Percentiles rank a stretch among this genome's conserved stretches.
Evolutionary conservation across 75 land plant genomes (phyloP).

Genomic region (Picea sitchensis): DNA sequence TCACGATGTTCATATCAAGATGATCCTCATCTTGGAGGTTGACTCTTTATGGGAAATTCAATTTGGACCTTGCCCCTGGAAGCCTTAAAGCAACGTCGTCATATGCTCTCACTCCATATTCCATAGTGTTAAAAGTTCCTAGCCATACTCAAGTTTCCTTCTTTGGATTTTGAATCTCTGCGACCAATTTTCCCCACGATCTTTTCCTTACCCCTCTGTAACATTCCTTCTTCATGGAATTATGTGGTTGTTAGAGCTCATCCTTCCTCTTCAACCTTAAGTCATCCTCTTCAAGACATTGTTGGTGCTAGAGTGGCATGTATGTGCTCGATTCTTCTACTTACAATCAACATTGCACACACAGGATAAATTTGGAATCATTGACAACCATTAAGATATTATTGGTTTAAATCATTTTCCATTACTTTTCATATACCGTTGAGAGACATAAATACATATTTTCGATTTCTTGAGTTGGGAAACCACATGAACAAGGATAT

Average conservation of each 20-base stretch:
- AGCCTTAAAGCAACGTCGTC: neutral
- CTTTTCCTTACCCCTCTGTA: slow-evolving; percentile 1
- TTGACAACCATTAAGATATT: too few relatives aligned
- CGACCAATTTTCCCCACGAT: neutral
- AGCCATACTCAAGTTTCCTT: neutral
- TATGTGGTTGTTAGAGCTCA: neutral
- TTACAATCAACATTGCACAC: too few relatives aligned
- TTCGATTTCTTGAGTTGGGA: too few relatives aligned
- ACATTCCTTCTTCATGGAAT: neutral
- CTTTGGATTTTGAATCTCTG: neutral
- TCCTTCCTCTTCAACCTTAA: neutral
- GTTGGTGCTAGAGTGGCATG: too few relatives aligned
- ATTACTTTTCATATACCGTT: too few relatives aligned
- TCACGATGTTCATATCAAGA: too few relatives aligned
- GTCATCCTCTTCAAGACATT: too few relatives aligned
- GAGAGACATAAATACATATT: too few relatives aligned
- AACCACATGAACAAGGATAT: too few relatives aligned
- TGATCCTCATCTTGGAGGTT: neutral
- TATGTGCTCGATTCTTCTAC: too few relatives aligned
- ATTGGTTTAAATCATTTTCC: too few relatives aligned
- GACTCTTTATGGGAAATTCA: neutral
- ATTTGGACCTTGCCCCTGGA: neutral
- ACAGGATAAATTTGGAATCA: too few relatives aligned
- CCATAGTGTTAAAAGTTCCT: neutral
- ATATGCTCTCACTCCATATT: neutral